These are phyloP conservation scores for Phytophthora sp. DNA, from an alignment of 352 stramenopile species.

Conservation along the genomic window DNA sequence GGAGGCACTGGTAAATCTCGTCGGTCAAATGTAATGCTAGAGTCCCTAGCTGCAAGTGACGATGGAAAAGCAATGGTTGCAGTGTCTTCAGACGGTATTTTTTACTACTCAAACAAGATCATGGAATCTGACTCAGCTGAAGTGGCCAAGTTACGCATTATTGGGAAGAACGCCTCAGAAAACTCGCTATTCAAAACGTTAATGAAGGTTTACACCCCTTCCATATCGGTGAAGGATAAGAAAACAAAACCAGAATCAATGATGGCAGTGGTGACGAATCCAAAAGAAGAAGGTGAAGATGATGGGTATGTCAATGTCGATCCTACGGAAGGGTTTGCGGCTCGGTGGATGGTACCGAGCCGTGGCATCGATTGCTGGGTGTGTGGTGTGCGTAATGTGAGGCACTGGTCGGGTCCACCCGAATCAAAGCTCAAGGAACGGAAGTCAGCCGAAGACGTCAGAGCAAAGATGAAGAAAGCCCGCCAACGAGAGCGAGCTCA, in stretches of 20 bases:
- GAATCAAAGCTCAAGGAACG: conserved; percentile 41
- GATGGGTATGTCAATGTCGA: conserved; percentile 78
- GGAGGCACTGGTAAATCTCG: conserved; percentile 66
- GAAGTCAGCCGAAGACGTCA: conserved; percentile 2
- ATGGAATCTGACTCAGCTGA: conserved; percentile 31
- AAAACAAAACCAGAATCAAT: conserved; percentile 45
- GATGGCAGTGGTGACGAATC: conserved; percentile 78
- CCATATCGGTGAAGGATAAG: conserved; percentile 11
- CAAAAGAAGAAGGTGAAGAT: conserved; percentile 58
- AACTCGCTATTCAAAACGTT: conserved; percentile 70
- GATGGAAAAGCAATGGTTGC: conserved; percentile 64
- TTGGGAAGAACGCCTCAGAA: conserved; percentile 70
- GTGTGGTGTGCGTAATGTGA: conserved; percentile 74
- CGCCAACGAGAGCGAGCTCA: too few species aligned
- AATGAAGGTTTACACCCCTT: conserved; percentile 76
- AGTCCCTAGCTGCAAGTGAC: conserved; percentile 71
- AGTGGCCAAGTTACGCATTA: conserved; percentile 48
- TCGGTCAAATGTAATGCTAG: conserved; percentile 70
- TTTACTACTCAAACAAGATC: conserved; percentile 73
- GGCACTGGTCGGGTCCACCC: conserved; percentile 57
- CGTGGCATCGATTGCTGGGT: conserved; percentile 70
- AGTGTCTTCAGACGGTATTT: conserved; percentile 71
- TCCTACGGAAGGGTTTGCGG: conserved; percentile 63
- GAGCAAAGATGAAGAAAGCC: too few species aligned
- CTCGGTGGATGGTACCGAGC: conserved; percentile 76